These are phyloP conservation scores for Tetrapyrgos nigripes DNA, from an alignment of 1,284 basidiomycete genomes.

Conservation along the genomic window DNA sequence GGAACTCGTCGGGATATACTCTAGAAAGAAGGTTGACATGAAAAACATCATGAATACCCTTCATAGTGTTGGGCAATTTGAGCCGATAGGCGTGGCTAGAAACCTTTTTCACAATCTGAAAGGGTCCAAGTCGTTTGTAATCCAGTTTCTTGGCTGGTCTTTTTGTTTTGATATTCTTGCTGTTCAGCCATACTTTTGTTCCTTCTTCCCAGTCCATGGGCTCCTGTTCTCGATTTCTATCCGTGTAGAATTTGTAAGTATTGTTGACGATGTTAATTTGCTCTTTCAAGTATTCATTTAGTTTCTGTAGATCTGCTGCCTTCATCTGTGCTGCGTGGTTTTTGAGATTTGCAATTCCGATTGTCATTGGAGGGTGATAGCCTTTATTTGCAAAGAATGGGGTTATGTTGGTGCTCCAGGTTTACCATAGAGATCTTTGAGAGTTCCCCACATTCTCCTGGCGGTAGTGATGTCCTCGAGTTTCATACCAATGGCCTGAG, in stretches of 20 bases:
- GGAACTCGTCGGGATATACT: conserved; percentile 11
- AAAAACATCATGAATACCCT: conserved; percentile 20
- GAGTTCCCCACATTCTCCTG: no score
- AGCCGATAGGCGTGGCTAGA: not conserved
- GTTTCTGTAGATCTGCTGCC: not conserved
- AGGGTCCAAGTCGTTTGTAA: not conserved
- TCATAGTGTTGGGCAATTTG: not conserved
- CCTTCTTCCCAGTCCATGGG: not conserved
- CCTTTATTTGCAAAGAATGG: not conserved
- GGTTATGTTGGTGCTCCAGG: no score
- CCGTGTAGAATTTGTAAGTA: not conserved
- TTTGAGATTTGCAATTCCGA: not conserved
- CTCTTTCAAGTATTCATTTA: not conserved
- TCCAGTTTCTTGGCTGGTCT: conserved; percentile 3
- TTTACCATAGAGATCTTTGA: no score
- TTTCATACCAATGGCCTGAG: no score
- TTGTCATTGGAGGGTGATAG: not conserved
- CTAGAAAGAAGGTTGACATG: conserved; percentile 19
- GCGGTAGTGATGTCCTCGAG: no score
- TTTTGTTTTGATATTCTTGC: not conserved
- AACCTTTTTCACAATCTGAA: not conserved
- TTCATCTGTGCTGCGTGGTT: not conserved
- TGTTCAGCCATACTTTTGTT: conserved; percentile 6
- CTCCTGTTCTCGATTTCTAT: not conserved
- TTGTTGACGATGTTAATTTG: not conserved